Base-by-base conservation (phyloP, 1,139 yeast genomes). In the Candida freyschussii region DNA sequence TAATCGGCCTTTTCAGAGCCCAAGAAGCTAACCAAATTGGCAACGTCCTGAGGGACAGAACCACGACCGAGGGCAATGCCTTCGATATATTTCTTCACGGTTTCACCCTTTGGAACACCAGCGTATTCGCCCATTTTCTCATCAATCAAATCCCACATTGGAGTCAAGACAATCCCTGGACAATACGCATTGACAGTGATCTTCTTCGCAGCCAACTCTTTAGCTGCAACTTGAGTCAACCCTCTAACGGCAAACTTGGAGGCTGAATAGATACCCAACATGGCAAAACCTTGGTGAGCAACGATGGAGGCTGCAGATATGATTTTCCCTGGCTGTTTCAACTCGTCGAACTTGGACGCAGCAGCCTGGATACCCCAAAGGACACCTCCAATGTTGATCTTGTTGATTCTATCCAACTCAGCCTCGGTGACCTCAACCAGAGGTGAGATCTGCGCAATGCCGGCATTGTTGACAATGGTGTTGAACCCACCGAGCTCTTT, bases 1-100 rank as follows among this genome's bases (percentile, higher is more conserved):
- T 65, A 67, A 17, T 59, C 57, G 12, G 68, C 54, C 19, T 69
- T 69, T 31, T 59, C 59, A 30, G 60, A 51, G 6, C 60, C 60
- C 30, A 65, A 49, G 44, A 60, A 65, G 14, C 48, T 41, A 11
- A 52, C 55, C 31, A 53, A 26, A 17, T 45, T 41, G 6, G 56
- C 53, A 26, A 52, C 44, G 33, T 53, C 57, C 25, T 50, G 44
- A 7, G 57, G 55, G 6, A 31, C 37, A 21, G 50, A 45, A 22
- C 50, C 49, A 33, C 57, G 41, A 7, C 52, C 52, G 11, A 53
- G 29, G 1, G 55, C 51, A 31, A 48, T 50, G 13, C 21, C 36
- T 2, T 47, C 43, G 15, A 45, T 34, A 29, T 30, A 39, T 14
- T 37, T 40, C 32, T 47, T 37, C 3, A 43, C 30, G 14, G 50